Evolutionary conservation across 1,139 yeast genomes (phyloP), one percentile per base, ranked within the genome.

Genomic region (Yamadazyma jaroonii): DNA sequence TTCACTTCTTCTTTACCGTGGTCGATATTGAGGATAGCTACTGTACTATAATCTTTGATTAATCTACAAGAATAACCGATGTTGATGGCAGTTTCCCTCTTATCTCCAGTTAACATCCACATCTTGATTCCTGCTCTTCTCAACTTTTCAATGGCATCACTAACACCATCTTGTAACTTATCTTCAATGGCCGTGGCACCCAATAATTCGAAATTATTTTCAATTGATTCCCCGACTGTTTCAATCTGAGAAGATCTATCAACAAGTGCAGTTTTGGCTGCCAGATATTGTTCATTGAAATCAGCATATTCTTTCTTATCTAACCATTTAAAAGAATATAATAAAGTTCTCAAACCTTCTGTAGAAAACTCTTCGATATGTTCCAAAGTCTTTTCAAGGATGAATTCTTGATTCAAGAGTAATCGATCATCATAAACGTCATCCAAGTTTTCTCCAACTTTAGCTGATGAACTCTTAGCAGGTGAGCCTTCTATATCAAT

Each of bases 61-160:
- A 94, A 67, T 25, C 90, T 81, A 60, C 98, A 94, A 4, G 97
- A 84, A 54, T 90, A 87, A 0, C 98, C 98, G 59, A 94, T 92
- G 54, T 89, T 92, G 42, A 92, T 89, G 1, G 99, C 98, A 0
- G 99, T 94, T 60, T 94, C 99, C 43, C 97, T 72, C 56, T 92
- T 92, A 56, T 92, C 99, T 37, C 99, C 99, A 0, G 99, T 92
- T 41, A 92, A 70, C 97, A 92, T 92, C 98, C 99, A 92, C 69
- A 94, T 64, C 54, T 84, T 87, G 41, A 92, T 89, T 4, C 96
- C 96, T 0, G 98, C 98, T 44, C 95, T 73, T 50, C 96, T 77
- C 29, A 94, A 72, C 54, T 88, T 89, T 41, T 89, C 97, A 45
- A 92, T 90, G 0, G 97, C 79, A 41, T 89, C 96, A 20, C 97